Evolutionary conservation across 2,329 filamentous ascomycete species (phyloP), one percentile per base, ranked within the genome.

Genomic region (Dissoconium aciculare): DNA sequence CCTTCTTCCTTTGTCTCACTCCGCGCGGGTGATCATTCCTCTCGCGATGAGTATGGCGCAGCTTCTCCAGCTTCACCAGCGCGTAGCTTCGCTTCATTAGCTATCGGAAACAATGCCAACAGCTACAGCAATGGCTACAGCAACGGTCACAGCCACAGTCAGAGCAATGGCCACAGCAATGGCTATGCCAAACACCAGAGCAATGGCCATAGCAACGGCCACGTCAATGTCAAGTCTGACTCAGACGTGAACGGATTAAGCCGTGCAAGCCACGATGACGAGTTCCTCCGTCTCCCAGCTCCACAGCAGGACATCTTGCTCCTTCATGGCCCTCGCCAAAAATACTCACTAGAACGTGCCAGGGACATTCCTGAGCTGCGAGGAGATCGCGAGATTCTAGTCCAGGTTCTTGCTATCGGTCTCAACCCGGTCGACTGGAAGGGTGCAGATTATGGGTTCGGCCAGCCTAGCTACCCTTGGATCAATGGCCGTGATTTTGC

Each of bases 391-490:
- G 71, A 81, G 43, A 53, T 80, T 4, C 55, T 81, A 4, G 65
- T 81, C n/a, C 67, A 67, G 46, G 59, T 72, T 1, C 57, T 66
- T 21, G 68, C 69, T 9, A 74, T 81, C 42, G 78, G 78, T 0
- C 55, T 84, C 21, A 84, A 84, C 44, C 79, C 79, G 0, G 78
- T 84, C 33, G 79, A 81, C 49, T 80, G 72, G 72, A 79, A 79
- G 57, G 45, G 15, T 17, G 78, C 74, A 8, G 77, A 78, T 44
- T 82, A 68, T 46, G 74, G 73, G 38, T 82, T 80, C 46, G 74
- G 69, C 17, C 70, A 81, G 28, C 76, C 77, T 0, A 58, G 60
- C 6, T 59, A 80, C 8, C 77, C 77, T 2, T 80, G 73, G 53
- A 66, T 81, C 15, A 71, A 74, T 15, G 76, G 77, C 1, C 65